Conservation (phyloP, 2,329 filamentous ascomycete genomes). For the Diaporthe capsici region DNA sequence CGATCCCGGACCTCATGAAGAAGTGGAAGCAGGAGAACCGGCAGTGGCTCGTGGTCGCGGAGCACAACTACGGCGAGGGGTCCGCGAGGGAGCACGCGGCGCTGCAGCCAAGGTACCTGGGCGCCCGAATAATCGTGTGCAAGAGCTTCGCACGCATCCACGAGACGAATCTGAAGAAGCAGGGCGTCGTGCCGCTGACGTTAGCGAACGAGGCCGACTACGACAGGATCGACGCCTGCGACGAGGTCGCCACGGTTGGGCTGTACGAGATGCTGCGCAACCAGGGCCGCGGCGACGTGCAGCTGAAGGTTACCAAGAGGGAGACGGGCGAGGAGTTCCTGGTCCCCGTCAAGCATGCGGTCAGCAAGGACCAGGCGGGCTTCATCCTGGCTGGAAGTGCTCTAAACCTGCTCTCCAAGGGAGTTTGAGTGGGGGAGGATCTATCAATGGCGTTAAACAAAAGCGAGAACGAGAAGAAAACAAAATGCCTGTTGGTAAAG, state of each 20-base stretch:
- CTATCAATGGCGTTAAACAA: not conserved
- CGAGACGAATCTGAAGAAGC: slow-evolving; percentile 96
- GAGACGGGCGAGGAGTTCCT: slow-evolving; percentile 73
- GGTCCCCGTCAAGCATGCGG: slow-evolving; percentile 86
- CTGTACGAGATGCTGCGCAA: slow-evolving; percentile 84
- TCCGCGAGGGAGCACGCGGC: slow-evolving; percentile 90
- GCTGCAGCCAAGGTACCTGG: slow-evolving; percentile 86
- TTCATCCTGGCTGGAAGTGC: slow-evolving; percentile 96
- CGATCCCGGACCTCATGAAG: slow-evolving; percentile 89
- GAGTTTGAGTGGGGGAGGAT: slow-evolving; percentile 12
- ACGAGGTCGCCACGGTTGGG: slow-evolving; percentile 86
- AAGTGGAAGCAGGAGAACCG: slow-evolving; percentile 83
- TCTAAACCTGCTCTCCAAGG: slow-evolving; percentile 87
- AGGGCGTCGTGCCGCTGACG: slow-evolving; percentile 94
- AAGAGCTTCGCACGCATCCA: slow-evolving; percentile 90
- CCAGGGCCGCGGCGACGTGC: slow-evolving; percentile 83
- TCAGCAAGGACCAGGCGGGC: slow-evolving; percentile 89
- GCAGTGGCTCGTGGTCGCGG: slow-evolving; percentile 94
- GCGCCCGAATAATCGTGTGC: slow-evolving; percentile 85
- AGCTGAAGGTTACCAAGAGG: slow-evolving; percentile 75
- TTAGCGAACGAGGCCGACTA: slow-evolving; percentile 93
- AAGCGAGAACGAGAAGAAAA: not conserved
- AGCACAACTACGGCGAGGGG: slow-evolving; percentile 96
- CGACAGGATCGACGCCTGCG: slow-evolving; percentile 84
- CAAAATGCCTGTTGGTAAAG: not conserved